phyloP scores from a whole-genome alignment of 1,284 basidiomycete species.

The Earliella scabrosa region DNA sequence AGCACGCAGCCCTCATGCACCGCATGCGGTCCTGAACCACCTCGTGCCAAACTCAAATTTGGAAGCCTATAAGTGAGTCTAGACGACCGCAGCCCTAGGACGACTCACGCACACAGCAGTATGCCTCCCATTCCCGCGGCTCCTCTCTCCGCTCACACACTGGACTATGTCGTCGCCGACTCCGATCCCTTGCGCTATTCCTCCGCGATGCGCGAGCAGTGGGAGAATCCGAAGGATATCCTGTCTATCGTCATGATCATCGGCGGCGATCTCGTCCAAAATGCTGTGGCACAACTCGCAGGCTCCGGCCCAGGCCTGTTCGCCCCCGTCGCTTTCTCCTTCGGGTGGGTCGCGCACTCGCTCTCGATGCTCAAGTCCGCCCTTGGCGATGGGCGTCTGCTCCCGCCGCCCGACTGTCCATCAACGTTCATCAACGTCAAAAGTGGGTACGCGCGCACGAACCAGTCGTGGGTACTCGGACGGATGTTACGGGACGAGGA shows the following conservation, averaged over 20 bases:
- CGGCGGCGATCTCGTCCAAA: slow-evolving; percentile 36
- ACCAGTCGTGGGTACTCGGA: slow-evolving; percentile 33
- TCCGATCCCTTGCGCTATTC: background rate
- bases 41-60: too few relatives aligned
- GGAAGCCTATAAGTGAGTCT: too few relatives aligned
- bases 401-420: slow-evolving; percentile 32
- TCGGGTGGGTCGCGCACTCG: slow-evolving; percentile 40
- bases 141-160: too few relatives aligned
- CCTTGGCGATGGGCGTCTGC: slow-evolving; percentile 31
- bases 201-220: slow-evolving; percentile 20
- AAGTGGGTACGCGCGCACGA: slow-evolving; percentile 27
- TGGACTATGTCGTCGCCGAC: too few relatives aligned
- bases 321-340: slow-evolving; percentile 38
- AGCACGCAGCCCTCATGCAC: too few relatives aligned
- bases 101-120: too few relatives aligned
- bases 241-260: slow-evolving; percentile 36
- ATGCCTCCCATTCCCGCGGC: too few relatives aligned
- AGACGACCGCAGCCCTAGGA: too few relatives aligned
- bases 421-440: slow-evolving; percentile 29
- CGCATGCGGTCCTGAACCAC: too few relatives aligned
- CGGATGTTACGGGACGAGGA: slow-evolving; percentile 32
- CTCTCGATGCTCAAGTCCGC: slow-evolving; percentile 28
- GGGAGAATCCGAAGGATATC: slow-evolving; percentile 33
- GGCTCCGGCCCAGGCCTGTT: slow-evolving; percentile 21
- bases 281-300: slow-evolving; percentile 34